These are phyloP conservation scores for Garcia nutans DNA, from an alignment of 345 rosid species.

Conservation along the genomic window DNA sequence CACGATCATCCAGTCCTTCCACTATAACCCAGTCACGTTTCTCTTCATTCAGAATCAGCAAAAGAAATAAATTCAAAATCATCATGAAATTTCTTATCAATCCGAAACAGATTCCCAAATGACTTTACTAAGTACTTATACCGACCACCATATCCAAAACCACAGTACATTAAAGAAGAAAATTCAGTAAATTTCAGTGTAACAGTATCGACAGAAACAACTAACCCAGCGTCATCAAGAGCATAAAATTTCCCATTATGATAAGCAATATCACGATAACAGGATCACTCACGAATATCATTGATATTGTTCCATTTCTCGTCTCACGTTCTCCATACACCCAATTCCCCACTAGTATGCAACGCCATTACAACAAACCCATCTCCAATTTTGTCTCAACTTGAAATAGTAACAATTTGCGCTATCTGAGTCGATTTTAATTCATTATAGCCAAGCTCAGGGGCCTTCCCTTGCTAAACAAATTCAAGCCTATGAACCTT, in stretches of 20 bases:
- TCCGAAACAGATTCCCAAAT: constrained; percentile 16
- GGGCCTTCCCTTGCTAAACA: not conserved
- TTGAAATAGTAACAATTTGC: not conserved
- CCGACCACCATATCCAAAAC: constrained; percentile 15
- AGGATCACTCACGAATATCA: too few relatives aligned
- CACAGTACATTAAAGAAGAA: not conserved
- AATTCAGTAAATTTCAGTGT: not conserved
- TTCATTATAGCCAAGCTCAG: not conserved
- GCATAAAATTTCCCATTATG: not conserved
- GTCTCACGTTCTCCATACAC: too few relatives aligned
- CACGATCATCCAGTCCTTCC: constrained; percentile 7
- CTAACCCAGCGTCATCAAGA: constrained; percentile 13
- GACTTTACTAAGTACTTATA: constrained; percentile 26
- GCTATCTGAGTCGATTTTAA: not conserved
- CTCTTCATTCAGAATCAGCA: constrained; percentile 3
- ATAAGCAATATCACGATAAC: not conserved
- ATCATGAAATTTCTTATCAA: constrained; percentile 13
- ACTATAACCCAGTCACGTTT: constrained; percentile 4
- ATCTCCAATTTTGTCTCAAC: too few relatives aligned
- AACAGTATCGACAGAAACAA: constrained; percentile 11
- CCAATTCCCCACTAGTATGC: too few relatives aligned
- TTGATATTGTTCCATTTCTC: too few relatives aligned
- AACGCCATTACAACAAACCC: too few relatives aligned
- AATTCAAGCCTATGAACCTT: too few relatives aligned
- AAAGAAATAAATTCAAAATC: not conserved